phyloP scores from a whole-genome alignment of 306 rosid species.

The Vigna radiata region DNA sequence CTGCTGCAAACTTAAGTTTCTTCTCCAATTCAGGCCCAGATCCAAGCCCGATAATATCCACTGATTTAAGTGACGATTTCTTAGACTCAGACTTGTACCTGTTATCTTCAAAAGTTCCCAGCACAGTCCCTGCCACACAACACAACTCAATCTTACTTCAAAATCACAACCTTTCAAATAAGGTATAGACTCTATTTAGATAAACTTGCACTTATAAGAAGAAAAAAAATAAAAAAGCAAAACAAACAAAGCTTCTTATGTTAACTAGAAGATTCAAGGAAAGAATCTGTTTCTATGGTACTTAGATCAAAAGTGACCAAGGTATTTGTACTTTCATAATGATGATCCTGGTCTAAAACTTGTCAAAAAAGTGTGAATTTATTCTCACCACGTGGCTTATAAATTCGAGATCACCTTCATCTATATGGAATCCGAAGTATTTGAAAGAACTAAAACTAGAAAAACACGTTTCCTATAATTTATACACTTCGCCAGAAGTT shows the following conservation, averaged over 20 bases:
- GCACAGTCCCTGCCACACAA: constrained; percentile 63
- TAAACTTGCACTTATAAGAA: not conserved
- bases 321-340: not conserved
- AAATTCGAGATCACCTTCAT: not conserved
- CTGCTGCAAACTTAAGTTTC: constrained; percentile 75
- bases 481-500: not conserved
- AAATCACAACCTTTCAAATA: constrained; percentile 1
- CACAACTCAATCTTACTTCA: constrained; percentile 22
- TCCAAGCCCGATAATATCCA: constrained; percentile 84
- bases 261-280: not conserved
- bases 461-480: not conserved
- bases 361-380: not conserved
- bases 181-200: not conserved
- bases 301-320: not conserved
- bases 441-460: not conserved
- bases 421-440: not conserved
- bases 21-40: constrained; percentile 74
- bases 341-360: not conserved
- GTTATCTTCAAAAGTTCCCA: constrained; percentile 79
- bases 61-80: constrained; percentile 66
- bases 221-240: not conserved
- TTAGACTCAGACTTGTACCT: constrained; percentile 75
- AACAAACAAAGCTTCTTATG: not conserved
- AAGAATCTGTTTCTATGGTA: not conserved
- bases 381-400: not conserved